These are phyloP conservation scores for Yarrowia galli DNA, from an alignment of 1,139 yeast species.

Conservation along the genomic window DNA sequence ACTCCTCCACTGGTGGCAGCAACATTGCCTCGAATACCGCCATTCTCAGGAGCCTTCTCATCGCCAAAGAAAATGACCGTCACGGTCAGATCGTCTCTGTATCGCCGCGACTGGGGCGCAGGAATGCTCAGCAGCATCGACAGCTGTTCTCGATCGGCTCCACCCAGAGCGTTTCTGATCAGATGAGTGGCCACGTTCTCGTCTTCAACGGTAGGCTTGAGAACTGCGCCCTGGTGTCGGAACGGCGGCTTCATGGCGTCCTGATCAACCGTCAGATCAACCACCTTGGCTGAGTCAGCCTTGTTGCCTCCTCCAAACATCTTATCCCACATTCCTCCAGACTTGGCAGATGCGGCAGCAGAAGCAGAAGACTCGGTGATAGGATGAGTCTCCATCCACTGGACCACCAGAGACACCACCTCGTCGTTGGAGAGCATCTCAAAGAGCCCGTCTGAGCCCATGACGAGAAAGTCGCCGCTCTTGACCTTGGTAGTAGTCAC, in stretches of 20 bases:
- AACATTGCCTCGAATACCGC: conserved; percentile 48
- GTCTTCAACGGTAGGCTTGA: conserved; percentile 63
- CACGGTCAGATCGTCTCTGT: conserved; percentile 94
- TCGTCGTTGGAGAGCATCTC: conserved; percentile 93
- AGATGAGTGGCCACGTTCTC: conserved; percentile 90
- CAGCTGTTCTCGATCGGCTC: conserved; percentile 86
- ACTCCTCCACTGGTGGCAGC: conserved; percentile 45
- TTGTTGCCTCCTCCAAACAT: conserved; percentile 41
- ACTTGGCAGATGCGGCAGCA: conserved; percentile 15
- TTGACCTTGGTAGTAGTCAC: conserved; percentile 80
- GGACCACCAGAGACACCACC: conserved; percentile 87
- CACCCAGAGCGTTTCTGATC: conserved; percentile 91
- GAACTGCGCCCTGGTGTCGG: conserved; percentile 51
- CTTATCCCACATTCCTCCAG: conserved; percentile 41
- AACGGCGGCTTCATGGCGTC: conserved; percentile 65
- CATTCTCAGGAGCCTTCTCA: conserved; percentile 44
- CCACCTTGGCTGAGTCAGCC: conserved; percentile 44
- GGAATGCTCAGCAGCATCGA: conserved; percentile 91
- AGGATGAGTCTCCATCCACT: conserved; percentile 86
- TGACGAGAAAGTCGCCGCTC: conserved; percentile 82
- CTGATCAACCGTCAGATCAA: conserved; percentile 54
- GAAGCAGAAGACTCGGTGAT: conserved; percentile 43
- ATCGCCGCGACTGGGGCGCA: conserved; percentile 88
- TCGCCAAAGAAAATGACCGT: conserved; percentile 92
- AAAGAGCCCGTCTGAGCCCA: conserved; percentile 94